Conservation (phyloP, 2,329 filamentous ascomycete genomes). For the Talaromyces atroroseus region DNA sequence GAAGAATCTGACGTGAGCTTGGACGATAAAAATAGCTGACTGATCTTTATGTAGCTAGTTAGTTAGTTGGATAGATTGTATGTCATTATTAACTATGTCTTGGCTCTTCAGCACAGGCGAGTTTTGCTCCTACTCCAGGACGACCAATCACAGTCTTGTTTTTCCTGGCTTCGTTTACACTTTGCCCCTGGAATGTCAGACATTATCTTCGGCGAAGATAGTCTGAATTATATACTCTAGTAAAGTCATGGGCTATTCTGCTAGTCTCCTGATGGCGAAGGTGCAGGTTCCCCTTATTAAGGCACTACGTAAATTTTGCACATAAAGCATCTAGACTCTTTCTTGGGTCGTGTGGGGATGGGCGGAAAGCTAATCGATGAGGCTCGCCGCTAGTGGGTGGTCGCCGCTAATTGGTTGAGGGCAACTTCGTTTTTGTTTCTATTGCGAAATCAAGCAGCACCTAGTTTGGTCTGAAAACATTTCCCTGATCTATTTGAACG, state of each 20-base stretch:
- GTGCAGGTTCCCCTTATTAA: no score
- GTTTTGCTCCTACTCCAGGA: neutral
- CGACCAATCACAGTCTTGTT: neutral
- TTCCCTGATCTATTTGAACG: neutral
- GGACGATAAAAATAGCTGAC: no score
- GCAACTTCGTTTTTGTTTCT: no score
- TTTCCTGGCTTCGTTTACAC: neutral
- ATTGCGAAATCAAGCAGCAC: no score
- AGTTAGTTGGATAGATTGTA: no score
- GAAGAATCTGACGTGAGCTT: neutral
- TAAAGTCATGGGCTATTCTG: no score
- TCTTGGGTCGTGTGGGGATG: slow-evolving; percentile 6
- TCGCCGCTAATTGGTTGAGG: neutral
- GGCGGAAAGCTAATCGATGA: slow-evolving; percentile 12
- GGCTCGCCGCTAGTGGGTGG: neutral
- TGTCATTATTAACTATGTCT: neutral
- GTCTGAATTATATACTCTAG: no score
- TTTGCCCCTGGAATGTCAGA: neutral
- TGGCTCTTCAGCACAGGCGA: neutral
- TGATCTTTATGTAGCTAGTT: no score
- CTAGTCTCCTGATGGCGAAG: no score
- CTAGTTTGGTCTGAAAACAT: neutral
- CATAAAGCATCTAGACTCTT: slow-evolving; percentile 3
- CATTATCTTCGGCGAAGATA: no score
- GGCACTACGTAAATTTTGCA: no score